Evolutionary conservation across 176 grass and related monocot species (phyloP).

Genomic region (Ananas comosus): DNA sequence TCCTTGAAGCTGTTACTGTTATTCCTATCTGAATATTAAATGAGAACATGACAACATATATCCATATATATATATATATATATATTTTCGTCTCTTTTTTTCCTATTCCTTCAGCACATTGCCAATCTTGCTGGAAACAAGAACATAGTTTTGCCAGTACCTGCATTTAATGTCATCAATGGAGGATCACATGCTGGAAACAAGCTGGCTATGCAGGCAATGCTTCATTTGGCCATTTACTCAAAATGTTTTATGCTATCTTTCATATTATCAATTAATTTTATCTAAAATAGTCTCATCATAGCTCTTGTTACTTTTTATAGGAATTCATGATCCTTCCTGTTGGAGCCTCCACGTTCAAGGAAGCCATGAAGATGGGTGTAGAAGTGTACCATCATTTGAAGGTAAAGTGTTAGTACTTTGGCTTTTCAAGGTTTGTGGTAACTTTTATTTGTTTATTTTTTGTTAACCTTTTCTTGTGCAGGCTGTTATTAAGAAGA

Average conservation of each 20-base stretch:
- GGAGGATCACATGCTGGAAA: constrained; percentile 95
- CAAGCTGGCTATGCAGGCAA: constrained; percentile 95
- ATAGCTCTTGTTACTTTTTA: not conserved
- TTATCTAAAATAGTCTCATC: not conserved
- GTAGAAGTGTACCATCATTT: constrained; percentile 93
- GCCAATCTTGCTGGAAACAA: constrained; percentile 94
- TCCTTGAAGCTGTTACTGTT: not conserved
- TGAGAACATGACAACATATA: no score
- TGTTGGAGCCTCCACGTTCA: constrained; percentile 70
- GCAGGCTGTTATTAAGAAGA: constrained; percentile 96
- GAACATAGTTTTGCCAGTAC: constrained; percentile 68
- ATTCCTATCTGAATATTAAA: not conserved
- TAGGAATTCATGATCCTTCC: constrained; percentile 99
- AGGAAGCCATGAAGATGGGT: constrained; percentile 99
- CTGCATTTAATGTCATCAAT: constrained; percentile 95
- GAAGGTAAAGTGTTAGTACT: constrained; percentile 35
- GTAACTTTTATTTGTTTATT: not conserved
- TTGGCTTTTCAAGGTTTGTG: not conserved
- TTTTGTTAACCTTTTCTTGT: not conserved
- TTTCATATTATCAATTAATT: not conserved
- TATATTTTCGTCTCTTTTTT: not conserved
- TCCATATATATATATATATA: no score
- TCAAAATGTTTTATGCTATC: not conserved
- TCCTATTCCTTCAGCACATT: constrained; percentile 49
- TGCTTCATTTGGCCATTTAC: not conserved